phyloP scores from a whole-genome alignment of 2,329 filamentous ascomycete genomes.

The Scleromitrula shiraiana region DNA sequence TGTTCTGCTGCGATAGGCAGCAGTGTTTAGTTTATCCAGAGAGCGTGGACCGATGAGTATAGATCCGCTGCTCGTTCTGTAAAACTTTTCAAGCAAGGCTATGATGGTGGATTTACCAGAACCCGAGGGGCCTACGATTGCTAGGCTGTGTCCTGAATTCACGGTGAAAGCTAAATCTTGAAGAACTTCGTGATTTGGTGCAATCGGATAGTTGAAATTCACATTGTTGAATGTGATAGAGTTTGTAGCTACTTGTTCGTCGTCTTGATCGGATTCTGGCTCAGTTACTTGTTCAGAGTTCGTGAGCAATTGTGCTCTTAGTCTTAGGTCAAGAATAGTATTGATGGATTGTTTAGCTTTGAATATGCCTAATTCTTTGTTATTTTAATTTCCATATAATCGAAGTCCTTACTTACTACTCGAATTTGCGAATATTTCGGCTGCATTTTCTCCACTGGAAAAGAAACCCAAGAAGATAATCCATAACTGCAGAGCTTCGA shows the following conservation, averaged over 20 bases:
- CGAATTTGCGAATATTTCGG: constrained; percentile 76
- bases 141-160: constrained; percentile 72
- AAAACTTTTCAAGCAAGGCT: constrained; percentile 84
- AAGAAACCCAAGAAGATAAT: constrained; percentile 77
- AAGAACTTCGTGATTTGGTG: constrained; percentile 20
- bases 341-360: neutral
- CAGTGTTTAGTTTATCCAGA: neutral
- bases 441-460: constrained; percentile 83
- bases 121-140: constrained; percentile 67
- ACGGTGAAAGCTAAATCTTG: constrained; percentile 67
- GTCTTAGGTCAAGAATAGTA: neutral
- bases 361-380: neutral
- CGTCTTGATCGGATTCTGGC: neutral
- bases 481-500: constrained; percentile 77
- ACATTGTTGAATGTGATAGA: neutral
- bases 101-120: constrained; percentile 64
- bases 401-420: neutral
- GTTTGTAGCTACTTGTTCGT: neutral
- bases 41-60: neutral
- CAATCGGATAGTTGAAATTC: neutral
- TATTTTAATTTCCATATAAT: constrained; percentile 47
- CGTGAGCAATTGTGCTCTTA: neutral
- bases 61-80: constrained; percentile 54
- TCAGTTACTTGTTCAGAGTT: too few species aligned
- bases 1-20: neutral